Evolutionary conservation across 2,329 filamentous ascomycete genomes (phyloP).

Genomic region (Apiospora rasikravindrae): DNA sequence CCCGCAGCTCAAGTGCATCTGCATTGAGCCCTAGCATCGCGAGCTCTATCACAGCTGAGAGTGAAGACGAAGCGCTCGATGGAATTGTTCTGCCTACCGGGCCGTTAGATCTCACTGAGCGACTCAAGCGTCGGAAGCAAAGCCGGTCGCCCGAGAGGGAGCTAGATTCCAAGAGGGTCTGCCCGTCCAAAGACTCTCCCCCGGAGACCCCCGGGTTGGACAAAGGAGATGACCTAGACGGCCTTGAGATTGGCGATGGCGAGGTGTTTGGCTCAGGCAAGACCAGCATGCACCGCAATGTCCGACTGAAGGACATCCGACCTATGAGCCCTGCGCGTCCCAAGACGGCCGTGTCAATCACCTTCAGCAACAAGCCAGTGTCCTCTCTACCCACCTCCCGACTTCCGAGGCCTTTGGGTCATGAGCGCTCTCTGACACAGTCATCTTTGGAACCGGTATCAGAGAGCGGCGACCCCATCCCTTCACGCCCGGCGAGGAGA

Average conservation of each 20-base stretch:
- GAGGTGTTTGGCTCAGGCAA: slow-evolving; percentile 82
- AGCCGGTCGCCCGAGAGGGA: slow-evolving; percentile 60
- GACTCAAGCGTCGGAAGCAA: slow-evolving; percentile 73
- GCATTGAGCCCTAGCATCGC: slow-evolving; percentile 91
- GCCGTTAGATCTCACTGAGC: slow-evolving; percentile 80
- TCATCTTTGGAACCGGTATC: slow-evolving; percentile 91
- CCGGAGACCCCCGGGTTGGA: slow-evolving; percentile 38
- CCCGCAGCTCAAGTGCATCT: slow-evolving; percentile 84
- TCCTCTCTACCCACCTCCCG: slow-evolving; percentile 62
- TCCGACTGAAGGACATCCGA: slow-evolving; percentile 80
- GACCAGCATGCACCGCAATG: slow-evolving; percentile 85
- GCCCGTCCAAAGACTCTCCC: slow-evolving; percentile 28
- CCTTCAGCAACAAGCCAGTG: slow-evolving; percentile 82
- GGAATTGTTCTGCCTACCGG: slow-evolving; percentile 86
- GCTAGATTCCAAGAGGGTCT: slow-evolving; percentile 41
- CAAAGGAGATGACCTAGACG: slow-evolving; percentile 81
- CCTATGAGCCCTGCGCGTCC: slow-evolving; percentile 72
- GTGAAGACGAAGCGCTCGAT: slow-evolving; percentile 90
- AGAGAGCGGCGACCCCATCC: slow-evolving; percentile 79
- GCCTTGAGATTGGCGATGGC: slow-evolving; percentile 84
- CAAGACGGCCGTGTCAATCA: slow-evolving; percentile 81
- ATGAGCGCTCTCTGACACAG: slow-evolving; percentile 70
- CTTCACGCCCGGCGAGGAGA: slow-evolving; percentile 58
- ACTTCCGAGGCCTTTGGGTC: slow-evolving; percentile 76
- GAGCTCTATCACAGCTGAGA: slow-evolving; percentile 89